Evolutionary conservation across 1,284 basidiomycete genomes (phyloP), one percentile per base, ranked within the genome.

Genomic region (Malassezia arunalokei): DNA sequence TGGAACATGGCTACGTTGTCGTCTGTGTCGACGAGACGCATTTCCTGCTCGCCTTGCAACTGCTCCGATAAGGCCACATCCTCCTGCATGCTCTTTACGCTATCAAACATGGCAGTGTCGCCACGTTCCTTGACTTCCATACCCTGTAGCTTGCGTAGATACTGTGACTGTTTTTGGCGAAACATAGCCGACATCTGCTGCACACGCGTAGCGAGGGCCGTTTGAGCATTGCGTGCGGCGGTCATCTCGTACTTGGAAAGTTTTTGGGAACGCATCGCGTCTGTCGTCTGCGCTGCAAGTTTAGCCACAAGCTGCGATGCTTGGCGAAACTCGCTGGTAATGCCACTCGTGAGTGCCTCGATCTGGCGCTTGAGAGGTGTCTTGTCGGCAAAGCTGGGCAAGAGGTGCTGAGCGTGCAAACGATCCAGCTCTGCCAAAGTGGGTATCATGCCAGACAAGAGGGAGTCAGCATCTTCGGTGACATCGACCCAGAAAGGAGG

Each of bases 371-470:
- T 92, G 75, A 98, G 91, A 12, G 82, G 81, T 1, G 85, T 80
- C 51, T 92, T 85, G 79, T 99, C 94, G 68, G 87, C 81, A 73
- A 99, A 99, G 2, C 89, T 90, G 56, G 94, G 94, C 3, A 98
- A 80, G 49, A 86, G 84, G 74, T 96, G 91, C 74, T 89, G 94
- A 57, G 90, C 85, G 65, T 98, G 91, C 8, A 99, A 81, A 71
- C 86, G 90, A 73, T 96, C 91, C 69, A 72, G 94, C 85, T 91
- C 65, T 3, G 58, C 50, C 40, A 70, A 65, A n/a, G 64, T 61
- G 1, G 68, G 65, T 29, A 50, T 46, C 9, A 68, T 55, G 14
- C 53, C 40, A 12, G 47, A 5, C 7, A 66, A 62, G 27, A 73
- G 49, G 1, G 30, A 24, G 31, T 69, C 66, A 6, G 69, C 63